Evolutionary conservation across 805 yeast species (phyloP), one percentile per base, ranked within the genome.

Genomic region (Helenozyma rhizophorensis): DNA sequence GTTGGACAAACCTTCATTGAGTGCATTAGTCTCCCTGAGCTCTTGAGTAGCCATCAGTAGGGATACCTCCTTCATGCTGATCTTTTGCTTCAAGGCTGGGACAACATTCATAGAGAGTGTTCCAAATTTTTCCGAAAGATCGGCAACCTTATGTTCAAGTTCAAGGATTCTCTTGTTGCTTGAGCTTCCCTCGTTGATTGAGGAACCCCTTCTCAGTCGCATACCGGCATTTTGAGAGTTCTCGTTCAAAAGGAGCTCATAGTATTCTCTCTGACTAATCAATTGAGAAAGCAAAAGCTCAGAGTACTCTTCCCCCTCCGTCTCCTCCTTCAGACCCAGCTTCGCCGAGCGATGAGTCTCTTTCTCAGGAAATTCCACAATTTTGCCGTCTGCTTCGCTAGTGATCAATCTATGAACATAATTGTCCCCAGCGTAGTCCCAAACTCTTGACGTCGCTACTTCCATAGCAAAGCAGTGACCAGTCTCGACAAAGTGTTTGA

Each of bases 381-480:
- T 58, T 47, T 89, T 89, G 0, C 97, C 97, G 53, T 88, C 96
- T 0, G 81, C 70, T 53, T 84, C 89, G 56, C 85, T 87, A 40
- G 88, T 86, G 4, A 88, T 72, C 26, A 88, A 60, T 30, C 97
- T 58, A 56, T 88, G 97, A 8, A 88, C 96, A 54, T 88, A 88
- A 43, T 78, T 79, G 53, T 88, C 97, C 2, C 89, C 89, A 0
- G 89, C 88, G 54, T 88, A 88, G 54, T 88, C 96, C 97, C 97
- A 88, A 1, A 88, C 95, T 25, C 97, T 66, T 40, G 88, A 93
- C 0, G 94, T 76, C 9, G 68, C 59, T 28, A 85, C 65, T 50
- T 88, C 96, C 95, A 88, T 87, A 0, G 96, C 83, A 61, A 85
- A 88, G 48, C 95, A 84, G 56, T 88, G 97, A 5, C 82, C 79